These are phyloP conservation scores for Extremus antarcticus DNA, from an alignment of 495 filamentous ascomycete species.

Conservation along the genomic window DNA sequence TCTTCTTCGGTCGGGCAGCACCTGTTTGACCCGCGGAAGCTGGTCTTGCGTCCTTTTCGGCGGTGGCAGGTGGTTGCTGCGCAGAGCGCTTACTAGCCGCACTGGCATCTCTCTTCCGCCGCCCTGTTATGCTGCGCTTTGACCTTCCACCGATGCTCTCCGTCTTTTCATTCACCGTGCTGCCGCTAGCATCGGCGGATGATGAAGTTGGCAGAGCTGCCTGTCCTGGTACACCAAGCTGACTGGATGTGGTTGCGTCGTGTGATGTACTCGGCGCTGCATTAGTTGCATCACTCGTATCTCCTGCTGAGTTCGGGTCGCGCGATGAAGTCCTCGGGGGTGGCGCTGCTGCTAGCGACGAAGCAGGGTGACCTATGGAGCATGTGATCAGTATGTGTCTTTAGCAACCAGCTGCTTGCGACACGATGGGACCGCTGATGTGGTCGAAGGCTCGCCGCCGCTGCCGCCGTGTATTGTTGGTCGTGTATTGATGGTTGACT, in stretches of 20 bases:
- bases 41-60: slow-evolving; percentile 31
- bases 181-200: slow-evolving; percentile 53
- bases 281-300: slow-evolving; percentile 2
- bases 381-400: not conserved
- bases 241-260: not conserved
- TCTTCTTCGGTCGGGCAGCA: slow-evolving; percentile 47
- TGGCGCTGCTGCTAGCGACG: not conserved
- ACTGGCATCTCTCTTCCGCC: slow-evolving; percentile 58
- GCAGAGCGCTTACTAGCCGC: slow-evolving; percentile 49
- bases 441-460: no score
- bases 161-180: slow-evolving; percentile 48
- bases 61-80: slow-evolving; percentile 29
- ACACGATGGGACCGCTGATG: not conserved
- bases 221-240: slow-evolving; percentile 43
- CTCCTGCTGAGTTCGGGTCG: slow-evolving; percentile 4
- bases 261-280: slow-evolving; percentile 5
- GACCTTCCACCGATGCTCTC: slow-evolving; percentile 53
- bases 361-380: not conserved
- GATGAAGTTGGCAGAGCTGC: not conserved
- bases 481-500: not conserved
- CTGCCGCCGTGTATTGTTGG: not conserved
- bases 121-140: slow-evolving; percentile 58
- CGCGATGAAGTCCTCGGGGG: not conserved
- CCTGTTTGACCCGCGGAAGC: slow-evolving; percentile 29
- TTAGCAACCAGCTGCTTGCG: not conserved